Conservation (phyloP, 495 filamentous ascomycete species). For the Hypoxylon fuscum region DNA sequence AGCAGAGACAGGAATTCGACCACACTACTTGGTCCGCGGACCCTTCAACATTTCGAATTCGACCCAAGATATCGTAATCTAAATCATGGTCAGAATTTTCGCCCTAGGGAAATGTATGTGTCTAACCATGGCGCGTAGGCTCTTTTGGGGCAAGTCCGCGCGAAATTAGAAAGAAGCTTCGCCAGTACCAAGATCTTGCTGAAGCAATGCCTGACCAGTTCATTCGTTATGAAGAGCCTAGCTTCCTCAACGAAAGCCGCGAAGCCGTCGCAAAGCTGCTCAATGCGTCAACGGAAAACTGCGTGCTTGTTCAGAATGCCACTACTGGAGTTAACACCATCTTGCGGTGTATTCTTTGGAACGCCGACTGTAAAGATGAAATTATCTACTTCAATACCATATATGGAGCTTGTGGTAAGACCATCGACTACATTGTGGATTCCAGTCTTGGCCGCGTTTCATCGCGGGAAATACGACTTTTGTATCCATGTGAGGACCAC, state of each 20-base stretch:
- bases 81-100: constrained; percentile 74
- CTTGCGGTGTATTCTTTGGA: constrained; percentile 69
- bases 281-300: constrained; percentile 65
- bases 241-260: constrained; percentile 70
- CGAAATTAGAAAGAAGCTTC: constrained; percentile 64
- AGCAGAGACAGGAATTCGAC: not conserved
- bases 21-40: constrained; percentile 29
- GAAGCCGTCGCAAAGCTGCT: constrained; percentile 69
- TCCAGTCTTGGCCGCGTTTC: constrained; percentile 47
- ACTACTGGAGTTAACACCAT: constrained; percentile 79
- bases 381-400: constrained; percentile 77
- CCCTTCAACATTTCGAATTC: constrained; percentile 69
- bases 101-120: not conserved
- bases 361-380: constrained; percentile 61
- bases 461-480: constrained; percentile 48
- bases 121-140: constrained; percentile 52
- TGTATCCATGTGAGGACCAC: constrained; percentile 67
- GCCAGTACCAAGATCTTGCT: constrained; percentile 63
- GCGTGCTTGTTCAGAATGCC: constrained; percentile 82
- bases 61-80: constrained; percentile 73
- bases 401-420: constrained; percentile 79
- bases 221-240: constrained; percentile 68
- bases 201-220: constrained; percentile 78
- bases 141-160: constrained; percentile 82
- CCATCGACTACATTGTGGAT: constrained; percentile 74